phyloP scores from a whole-genome alignment of 148 eudicot genomes.

The Fagopyrum esculentum region DNA sequence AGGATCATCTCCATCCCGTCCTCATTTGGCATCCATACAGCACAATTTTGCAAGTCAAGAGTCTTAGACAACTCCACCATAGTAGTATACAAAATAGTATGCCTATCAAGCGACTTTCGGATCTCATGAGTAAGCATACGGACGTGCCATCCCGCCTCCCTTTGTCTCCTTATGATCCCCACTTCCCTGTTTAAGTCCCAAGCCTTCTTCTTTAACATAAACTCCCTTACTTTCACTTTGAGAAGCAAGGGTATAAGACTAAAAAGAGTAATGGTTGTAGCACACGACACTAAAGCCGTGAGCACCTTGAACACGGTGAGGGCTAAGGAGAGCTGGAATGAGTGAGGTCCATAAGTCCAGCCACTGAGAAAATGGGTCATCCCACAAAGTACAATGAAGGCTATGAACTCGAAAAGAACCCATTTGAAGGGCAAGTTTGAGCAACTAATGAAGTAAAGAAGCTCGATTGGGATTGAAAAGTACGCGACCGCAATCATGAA shows the following conservation, averaged over 20 bases:
- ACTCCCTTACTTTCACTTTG: slow-evolving; percentile 52
- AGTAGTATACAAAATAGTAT: slow-evolving; percentile 47
- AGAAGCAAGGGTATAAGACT: slow-evolving; percentile 49
- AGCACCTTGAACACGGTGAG: slow-evolving; percentile 54
- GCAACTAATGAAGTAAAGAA: slow-evolving; percentile 51
- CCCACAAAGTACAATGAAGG: slow-evolving; percentile 62
- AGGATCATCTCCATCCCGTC: slow-evolving; percentile 33
- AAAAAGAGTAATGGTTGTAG: slow-evolving; percentile 52
- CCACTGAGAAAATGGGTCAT: slow-evolving; percentile 55
- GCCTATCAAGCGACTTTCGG: slow-evolving; percentile 53
- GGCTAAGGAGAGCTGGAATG: slow-evolving; percentile 43
- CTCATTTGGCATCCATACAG: slow-evolving; percentile 64
- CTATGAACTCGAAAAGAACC: slow-evolving; percentile 48
- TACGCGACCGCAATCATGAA: slow-evolving; percentile 56
- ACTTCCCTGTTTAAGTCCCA: slow-evolving; percentile 60
- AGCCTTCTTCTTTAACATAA: slow-evolving; percentile 45
- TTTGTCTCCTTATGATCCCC: slow-evolving; percentile 38
- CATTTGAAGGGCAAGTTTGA: slow-evolving; percentile 56
- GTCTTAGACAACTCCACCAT: slow-evolving; percentile 50
- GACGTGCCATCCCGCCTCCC: slow-evolving; percentile 46
- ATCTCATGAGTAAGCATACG: slow-evolving; percentile 65
- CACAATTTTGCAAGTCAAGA: slow-evolving; percentile 45
- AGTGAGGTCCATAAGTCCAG: slow-evolving; percentile 47
- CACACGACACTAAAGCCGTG: slow-evolving; percentile 53
- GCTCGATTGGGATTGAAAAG: slow-evolving; percentile 56